Conservation (phyloP, 345 rosid species). For the Crucihimalaya himalaica region DNA sequence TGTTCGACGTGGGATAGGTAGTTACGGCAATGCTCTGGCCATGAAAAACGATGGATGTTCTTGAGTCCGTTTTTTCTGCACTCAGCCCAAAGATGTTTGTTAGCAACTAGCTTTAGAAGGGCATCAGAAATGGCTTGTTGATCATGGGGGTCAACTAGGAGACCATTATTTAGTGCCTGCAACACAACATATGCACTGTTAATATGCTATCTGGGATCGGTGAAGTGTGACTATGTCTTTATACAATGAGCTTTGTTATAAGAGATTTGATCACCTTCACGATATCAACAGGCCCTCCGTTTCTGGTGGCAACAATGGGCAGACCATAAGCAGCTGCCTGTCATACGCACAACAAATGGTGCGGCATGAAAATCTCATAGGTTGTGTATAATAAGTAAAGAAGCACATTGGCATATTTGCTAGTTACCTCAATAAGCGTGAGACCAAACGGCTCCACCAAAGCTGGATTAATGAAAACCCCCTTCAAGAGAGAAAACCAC, state of each 20-base stretch:
- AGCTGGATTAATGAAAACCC: constrained; percentile 98
- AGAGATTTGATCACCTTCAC: constrained; percentile 27
- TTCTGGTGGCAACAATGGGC: constrained; percentile 96
- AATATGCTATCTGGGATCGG: background rate
- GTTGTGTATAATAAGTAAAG: constrained; percentile 41
- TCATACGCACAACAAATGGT: constrained; percentile 22
- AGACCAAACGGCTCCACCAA: constrained; percentile 97
- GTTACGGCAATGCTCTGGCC: constrained; percentile 97
- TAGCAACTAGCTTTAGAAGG: constrained; percentile 85
- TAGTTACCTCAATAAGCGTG: constrained; percentile 85
- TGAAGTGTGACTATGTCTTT: constrained; percentile 9
- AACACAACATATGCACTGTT: constrained; percentile 1
- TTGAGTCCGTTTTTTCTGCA: constrained; percentile 93
- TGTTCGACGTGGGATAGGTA: constrained; percentile 81
- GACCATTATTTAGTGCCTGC: constrained; percentile 92
- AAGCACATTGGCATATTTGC: constrained; percentile 34
- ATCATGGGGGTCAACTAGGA: constrained; percentile 93
- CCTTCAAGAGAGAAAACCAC: constrained; percentile 48
- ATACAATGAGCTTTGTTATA: background rate
- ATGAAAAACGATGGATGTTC: constrained; percentile 90
- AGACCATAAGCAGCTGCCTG: constrained; percentile 99
- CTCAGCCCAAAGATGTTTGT: constrained; percentile 85
- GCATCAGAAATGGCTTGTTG: constrained; percentile 89
- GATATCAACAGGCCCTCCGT: constrained; percentile 98
- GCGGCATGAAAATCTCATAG: constrained; percentile 24